A percentile compares a stretch with the other conserved stretches of the same genome.
Evolutionary conservation across 225 moss, liverwort and hornwort genomes (phyloP).

Genomic region (Straminergon stramineum): DNA sequence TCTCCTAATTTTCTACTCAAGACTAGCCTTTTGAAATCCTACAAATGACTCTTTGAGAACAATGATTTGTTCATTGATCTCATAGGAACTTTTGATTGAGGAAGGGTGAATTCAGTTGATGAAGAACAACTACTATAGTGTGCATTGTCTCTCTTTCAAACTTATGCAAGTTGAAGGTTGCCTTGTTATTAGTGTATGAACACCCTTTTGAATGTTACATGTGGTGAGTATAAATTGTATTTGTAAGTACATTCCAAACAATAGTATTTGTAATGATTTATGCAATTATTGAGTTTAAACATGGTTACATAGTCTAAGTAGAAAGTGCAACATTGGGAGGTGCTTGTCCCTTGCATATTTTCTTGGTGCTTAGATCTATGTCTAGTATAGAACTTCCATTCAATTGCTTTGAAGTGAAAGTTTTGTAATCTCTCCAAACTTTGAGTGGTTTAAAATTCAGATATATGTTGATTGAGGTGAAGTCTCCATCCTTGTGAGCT

Average conservation of each 20-base stretch:
- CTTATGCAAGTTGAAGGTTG: neutral
- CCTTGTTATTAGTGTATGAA: neutral
- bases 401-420: too few relatives aligned
- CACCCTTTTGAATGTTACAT: neutral
- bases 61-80: neutral
- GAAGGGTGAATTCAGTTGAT: too few relatives aligned
- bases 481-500: too few relatives aligned
- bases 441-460: neutral
- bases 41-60: rapidly evolving
- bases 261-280: neutral
- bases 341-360: neutral
- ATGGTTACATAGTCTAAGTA: neutral
- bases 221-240: neutral
- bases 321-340: neutral
- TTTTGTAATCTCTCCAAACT: neutral
- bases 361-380: neutral
- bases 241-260: neutral
- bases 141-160: neutral
- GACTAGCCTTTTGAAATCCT: neutral
- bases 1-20: rapidly evolving
- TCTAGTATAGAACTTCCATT: neutral
- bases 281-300: rapidly evolving
- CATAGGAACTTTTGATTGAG: neutral
- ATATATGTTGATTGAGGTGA: too few relatives aligned
- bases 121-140: too few relatives aligned